Evolutionary conservation across 192 early-diverging fungal genomes (phyloP), one percentile per base, ranked within the genome.

Genomic region (Coemansia sp.): DNA sequence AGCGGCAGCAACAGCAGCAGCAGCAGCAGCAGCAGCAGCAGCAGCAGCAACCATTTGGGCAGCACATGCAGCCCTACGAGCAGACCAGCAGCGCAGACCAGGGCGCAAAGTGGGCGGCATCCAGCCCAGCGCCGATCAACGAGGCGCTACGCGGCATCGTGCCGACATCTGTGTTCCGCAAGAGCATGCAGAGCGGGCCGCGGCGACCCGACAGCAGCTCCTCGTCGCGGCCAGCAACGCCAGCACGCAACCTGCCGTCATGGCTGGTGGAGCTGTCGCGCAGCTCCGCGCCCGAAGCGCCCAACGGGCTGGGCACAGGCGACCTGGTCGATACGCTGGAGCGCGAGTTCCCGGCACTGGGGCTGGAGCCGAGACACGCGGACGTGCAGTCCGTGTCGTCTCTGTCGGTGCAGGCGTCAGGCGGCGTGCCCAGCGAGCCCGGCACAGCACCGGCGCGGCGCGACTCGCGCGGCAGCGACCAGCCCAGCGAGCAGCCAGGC

Each of bases 201-300:
- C 42, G 66, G 30, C 65, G 61, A 12, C 52, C 59, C 0, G 64
- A 68, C 6, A 68, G 61, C 61, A 57, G 15, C 9, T 16, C 61
- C 40, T 57, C 72, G 37, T 60, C 71, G 11, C 65, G 72, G 33
- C 55, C 72, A 18, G 72, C 47, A 8, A 75, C 72, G 12, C 72
- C 72, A 12, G 72, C 72, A 13, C 65, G 65, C 31, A 68, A 45
- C 33, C 61, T 75, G 43, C 72, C 72, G 33, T 68, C 65, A 35
- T 75, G 72, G 72, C 65, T 75, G 18, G 65, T 75, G 13, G 72
- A 75, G 58, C 72, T 75, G 20, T 75, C 72, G 21, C 65, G 72
- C 28, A 65, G 72, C 14, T 38, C 65, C 49, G 46, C 72, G 6
- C 53, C 72, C 11, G 53, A 63, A 2, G n/a, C 63, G 30, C 26